phyloP scores from a whole-genome alignment of 148 eudicot species.

The Polygonum maritimum region DNA sequence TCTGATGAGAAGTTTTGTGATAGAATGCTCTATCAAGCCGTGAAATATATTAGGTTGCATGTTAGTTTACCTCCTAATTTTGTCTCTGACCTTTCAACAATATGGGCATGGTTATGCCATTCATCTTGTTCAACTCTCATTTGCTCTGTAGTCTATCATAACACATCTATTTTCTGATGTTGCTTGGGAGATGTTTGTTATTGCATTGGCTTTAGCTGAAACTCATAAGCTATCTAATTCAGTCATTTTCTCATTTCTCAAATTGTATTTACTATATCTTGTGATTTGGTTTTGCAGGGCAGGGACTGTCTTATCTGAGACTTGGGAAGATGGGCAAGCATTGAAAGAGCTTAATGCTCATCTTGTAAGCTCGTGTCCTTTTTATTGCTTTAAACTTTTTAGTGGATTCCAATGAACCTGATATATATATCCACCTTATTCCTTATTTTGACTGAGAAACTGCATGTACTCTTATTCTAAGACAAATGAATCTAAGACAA shows the following conservation, averaged over 20 bases:
- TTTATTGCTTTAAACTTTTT: neutral
- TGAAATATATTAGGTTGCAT: neutral
- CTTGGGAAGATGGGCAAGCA: conserved; percentile 99
- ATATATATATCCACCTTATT: neutral
- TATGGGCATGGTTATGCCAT: neutral
- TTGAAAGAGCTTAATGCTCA: conserved; percentile 79
- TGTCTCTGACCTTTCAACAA: neutral
- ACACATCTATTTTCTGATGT: conserved; percentile 2
- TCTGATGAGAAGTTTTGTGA: neutral
- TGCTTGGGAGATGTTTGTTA: neutral
- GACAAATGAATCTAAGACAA: neutral
- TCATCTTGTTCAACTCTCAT: conserved; percentile 4
- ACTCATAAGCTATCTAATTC: neutral
- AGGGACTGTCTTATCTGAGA: conserved; percentile 94
- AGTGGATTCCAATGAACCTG: neutral
- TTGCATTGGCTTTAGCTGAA: conserved; percentile 1
- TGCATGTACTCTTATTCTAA: neutral
- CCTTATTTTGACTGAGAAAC: neutral
- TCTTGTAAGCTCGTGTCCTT: conserved; percentile 41
- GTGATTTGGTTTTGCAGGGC: conserved; percentile 46
- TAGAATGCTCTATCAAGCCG: conserved; percentile 4
- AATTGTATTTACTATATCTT: conserved; percentile 2
- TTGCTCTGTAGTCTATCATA: neutral
- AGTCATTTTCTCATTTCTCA: neutral
- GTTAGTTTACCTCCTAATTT: neutral